A percentile compares a stretch with the other conserved stretches of the same genome.
Conservation (phyloP, 306 rosid genomes). For the Astragalus glycyphyllos region DNA sequence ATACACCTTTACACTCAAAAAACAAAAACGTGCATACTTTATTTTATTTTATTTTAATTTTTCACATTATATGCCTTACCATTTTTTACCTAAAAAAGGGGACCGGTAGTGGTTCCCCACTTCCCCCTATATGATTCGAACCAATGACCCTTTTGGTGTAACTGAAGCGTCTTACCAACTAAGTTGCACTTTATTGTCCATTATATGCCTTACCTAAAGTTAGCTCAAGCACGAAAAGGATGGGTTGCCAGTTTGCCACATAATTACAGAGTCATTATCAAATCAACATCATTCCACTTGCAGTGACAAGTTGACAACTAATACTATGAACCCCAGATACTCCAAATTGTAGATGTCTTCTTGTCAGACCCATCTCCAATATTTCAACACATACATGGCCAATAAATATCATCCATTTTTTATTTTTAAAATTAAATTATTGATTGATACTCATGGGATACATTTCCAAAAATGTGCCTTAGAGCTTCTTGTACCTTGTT, state of each 20-base stretch:
- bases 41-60: constrained; percentile 6
- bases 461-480: neutral
- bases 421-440: too few relatives aligned
- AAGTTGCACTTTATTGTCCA: neutral
- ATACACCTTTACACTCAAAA: neutral
- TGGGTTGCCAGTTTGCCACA: neutral
- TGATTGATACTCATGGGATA: neutral
- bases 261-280: neutral
- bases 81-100: too few relatives aligned
- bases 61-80: neutral
- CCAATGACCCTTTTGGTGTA: too few relatives aligned
- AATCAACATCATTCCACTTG: neutral
- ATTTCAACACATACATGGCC: neutral
- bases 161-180: too few relatives aligned
- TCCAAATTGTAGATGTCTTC: neutral
- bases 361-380: neutral
- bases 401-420: neutral
- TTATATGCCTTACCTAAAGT: neutral
- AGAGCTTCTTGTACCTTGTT: neutral
- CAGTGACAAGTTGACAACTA: too few relatives aligned
- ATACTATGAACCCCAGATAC: neutral
- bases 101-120: too few relatives aligned
- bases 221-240: neutral
- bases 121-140: too few relatives aligned
- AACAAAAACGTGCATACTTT: neutral